A percentile compares a stretch with the other conserved stretches of the same genome.
Conservation (phyloP, 2,329 filamentous ascomycete genomes). For the Cytospora schulzeri region DNA sequence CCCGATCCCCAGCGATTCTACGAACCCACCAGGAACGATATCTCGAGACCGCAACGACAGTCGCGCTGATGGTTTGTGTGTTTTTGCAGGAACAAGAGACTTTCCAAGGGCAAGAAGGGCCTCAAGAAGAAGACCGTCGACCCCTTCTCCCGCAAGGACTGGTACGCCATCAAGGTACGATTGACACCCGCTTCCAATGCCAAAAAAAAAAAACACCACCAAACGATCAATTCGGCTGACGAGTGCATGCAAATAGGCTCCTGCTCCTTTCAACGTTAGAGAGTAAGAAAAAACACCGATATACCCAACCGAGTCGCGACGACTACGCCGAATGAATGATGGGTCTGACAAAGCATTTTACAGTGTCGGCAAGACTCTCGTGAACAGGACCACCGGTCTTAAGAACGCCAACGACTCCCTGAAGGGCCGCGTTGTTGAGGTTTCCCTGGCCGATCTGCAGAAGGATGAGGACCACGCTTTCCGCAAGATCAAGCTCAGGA, state of each 20-base stretch:
- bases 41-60: constrained; percentile 8
- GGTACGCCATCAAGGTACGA: constrained; percentile 92
- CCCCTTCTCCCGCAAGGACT: constrained; percentile 98
- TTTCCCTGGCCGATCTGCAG: constrained; percentile 97
- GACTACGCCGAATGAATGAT: constrained; percentile 6
- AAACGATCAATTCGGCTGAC: constrained; percentile 31
- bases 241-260: constrained; percentile 61
- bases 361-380: constrained; percentile 99
- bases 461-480: constrained; percentile 99
- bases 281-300: constrained; percentile 71
- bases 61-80: constrained; percentile 33
- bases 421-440: constrained; percentile 98
- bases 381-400: constrained; percentile 98
- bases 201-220: too few species aligned
- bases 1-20: constrained; percentile 28
- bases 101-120: constrained; percentile 99
- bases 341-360: constrained; percentile 31
- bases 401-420: constrained; percentile 99
- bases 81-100: constrained; percentile 88
- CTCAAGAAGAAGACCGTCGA: constrained; percentile 99
- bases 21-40: constrained; percentile 6
- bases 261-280: constrained; percentile 91
- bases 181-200: not conserved
- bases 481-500: constrained; percentile 98
- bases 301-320: constrained; percentile 15